phyloP scores from a whole-genome alignment of 1,284 basidiomycete genomes.

The Schizophyllum commune region DNA sequence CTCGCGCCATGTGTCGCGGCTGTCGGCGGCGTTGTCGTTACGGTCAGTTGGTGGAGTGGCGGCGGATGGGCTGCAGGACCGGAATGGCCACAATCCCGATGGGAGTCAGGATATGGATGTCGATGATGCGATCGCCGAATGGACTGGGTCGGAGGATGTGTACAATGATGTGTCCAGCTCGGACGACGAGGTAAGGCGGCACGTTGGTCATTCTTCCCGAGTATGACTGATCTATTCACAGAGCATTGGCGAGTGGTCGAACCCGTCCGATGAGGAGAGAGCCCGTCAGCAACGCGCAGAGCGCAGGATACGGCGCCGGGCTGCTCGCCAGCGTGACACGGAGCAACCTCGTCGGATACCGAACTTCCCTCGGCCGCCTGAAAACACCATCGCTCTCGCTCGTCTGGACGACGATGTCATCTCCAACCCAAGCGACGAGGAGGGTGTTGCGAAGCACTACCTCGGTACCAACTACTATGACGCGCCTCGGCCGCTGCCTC shows the following conservation, averaged over 20 bases:
- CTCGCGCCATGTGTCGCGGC: conserved; percentile 61
- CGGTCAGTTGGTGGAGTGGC: conserved; percentile 49
- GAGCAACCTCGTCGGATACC: conserved; percentile 59
- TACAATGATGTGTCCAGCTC: conserved; percentile 35
- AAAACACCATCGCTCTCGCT: conserved; percentile 32
- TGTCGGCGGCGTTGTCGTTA: conserved; percentile 60
- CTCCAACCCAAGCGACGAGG: conserved; percentile 79
- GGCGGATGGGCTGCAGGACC: conserved; percentile 14
- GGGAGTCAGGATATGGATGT: conserved; percentile 22
- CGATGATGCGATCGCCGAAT: conserved; percentile 52
- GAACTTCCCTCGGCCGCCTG: conserved; percentile 69
- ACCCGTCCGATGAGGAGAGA: conserved; percentile 78
- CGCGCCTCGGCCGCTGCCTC: conserved; percentile 44
- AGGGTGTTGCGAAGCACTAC: conserved; percentile 33
- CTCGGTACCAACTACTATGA: conserved; percentile 30
- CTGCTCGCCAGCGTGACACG: conserved; percentile 36
- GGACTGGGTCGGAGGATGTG: conserved; percentile 74
- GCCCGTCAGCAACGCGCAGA: conserved; percentile 60
- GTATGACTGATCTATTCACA: conserved; percentile 21
- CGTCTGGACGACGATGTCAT: conserved; percentile 56
- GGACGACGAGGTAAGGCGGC: conserved; percentile 38
- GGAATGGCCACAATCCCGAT: conserved; percentile 7
- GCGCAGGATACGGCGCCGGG: conserved; percentile 47
- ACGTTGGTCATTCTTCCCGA: conserved; percentile 6
- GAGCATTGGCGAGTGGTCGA: conserved; percentile 84